Base-by-base conservation (phyloP, 2,329 filamentous ascomycete species). In the Pseudopithomyces maydicus region DNA sequence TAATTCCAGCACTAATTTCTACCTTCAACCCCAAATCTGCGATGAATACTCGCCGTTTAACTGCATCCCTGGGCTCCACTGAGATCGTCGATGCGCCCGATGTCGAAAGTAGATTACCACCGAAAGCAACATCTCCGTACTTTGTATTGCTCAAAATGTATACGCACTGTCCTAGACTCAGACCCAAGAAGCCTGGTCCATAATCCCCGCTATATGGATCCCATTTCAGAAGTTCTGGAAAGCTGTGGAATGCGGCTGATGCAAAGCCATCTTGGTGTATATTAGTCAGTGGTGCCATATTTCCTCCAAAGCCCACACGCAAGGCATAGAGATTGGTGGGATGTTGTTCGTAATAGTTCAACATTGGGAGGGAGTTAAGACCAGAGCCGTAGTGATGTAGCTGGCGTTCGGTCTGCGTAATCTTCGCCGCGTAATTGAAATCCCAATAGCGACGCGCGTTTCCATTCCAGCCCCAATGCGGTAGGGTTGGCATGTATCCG, bases 401-500 rank as follows among this genome's bases (percentile, higher is more conserved):
- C 68, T 84, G 82, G 4, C 80, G 72, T 58, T 81, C 79, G 17
- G 78, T 77, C 7, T 78, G 72, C 26, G 66, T 57, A 11, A 79
- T 63, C 58, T 80, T 79, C 14, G 75, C 78, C 1, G 65, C 80
- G 66, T 75, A 84, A 71, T 82, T 70, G 51, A 84, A 85, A 63
- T 87, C 85, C 85, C 85, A 87, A 68, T 86, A 87, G 6, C 84
- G 72, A 1, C 85, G 78, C 0, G 84, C 83, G 58, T 86, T 87
- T 12, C 85, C 85, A 50, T 87, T 85, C 82, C 82, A 87, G 2
- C 82, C 85, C 85, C 85, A 87, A 59, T 87, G 85, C 0, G 83
- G 76, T 0, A 87, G 80, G 0, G 82, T 83, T 0, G 85, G 84
- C 76, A 81, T 85, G 59, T 82, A 87, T 0, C 82, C 85, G 1